Evolutionary conservation across 306 rosid genomes (phyloP), one percentile per base, ranked within the genome.

Genomic region (Gynostemma pentaphyllum): DNA sequence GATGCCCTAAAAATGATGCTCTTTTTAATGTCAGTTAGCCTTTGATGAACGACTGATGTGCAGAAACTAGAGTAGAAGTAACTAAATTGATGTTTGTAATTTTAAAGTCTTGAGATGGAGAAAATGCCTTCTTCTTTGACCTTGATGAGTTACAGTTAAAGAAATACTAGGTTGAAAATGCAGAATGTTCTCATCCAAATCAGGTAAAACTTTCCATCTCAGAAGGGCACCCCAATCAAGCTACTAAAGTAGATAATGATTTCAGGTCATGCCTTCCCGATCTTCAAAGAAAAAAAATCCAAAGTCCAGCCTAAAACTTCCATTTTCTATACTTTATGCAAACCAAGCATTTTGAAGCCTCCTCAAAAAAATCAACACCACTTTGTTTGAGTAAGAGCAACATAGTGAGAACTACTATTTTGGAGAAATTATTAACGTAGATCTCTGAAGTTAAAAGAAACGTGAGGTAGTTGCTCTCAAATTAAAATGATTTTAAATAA

Each of bases 401-500:
- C 64, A 5, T 3, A 39, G 9, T 32, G 37, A 32, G 7, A 32
- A 7, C 5, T 2, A 32, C 7, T 32, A 2, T 7, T 32, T 32
- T 32, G 37, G 37, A 32, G 5, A 32, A 3, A 32, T n/a, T n/a
- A n/a, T n/a, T n/a, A n/a, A n/a, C n/a, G n/a, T 39, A 14, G 15
- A 39, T 39, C 15, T 0, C 21, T 50, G 56, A 23, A 50, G 1
- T 27, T 22, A 50, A 50, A 48, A 50, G 22, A 1, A 37, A 9
- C 1, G 19, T 19, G 47, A 60, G 34, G 65, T 45, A 62, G 53
- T 24, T 18, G 48, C 39, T 36, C 24, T 5, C 30, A 16, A 44
- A 69, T 45, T 21, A 47, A 70, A 26, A 60, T 36, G n/a, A 19
- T 45, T 50, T 10, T 13, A 19, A 32, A 70, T 9, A 63, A 45